Base-by-base conservation (phyloP, 805 yeast species). In the Nakazawaea wyomingensis region DNA sequence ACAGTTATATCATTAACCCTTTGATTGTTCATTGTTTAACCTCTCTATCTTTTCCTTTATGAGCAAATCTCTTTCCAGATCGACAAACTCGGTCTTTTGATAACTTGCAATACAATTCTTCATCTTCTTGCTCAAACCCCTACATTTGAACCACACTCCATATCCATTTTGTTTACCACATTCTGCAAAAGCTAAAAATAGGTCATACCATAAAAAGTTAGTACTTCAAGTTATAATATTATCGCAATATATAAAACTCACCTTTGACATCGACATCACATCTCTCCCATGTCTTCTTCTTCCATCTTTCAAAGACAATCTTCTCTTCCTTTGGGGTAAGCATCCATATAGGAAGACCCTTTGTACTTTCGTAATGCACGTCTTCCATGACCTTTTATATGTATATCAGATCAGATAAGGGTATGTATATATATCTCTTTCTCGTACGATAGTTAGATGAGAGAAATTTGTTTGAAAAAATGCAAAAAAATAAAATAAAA, bases 241-340 rank as follows among this genome's bases (percentile, higher is more conserved):
- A 20, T 17, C 14, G 4, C 8, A 24, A 24, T 9, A 24, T 10
- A 5, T 11, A n/a, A 18, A 17, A 48, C 59, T 41, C 66, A 51
- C 79, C 74, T 45, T 75, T 82, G 27, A 90, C 96, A 37, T 69
- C 63, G 16, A 73, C 82, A 52, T 80, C 86, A 57, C 95, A 85
- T 44, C 64, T 59, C 35, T 74, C 71, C 66, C 84, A 84, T 0
- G 91, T 76, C 54, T 69, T 69, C 45, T 66, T 72, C 58, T 84
- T 77, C 81, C 90, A 79, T 53, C 85, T 74, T 51, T 74, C 78
- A 54, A 85, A 77, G 28, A 83, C 80, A 46, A 78, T 74, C 60
- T 79, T 80, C 56, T 85, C 95, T 57, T 85, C 93, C 49, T 71
- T 73, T 11, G 93, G 91, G 0, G 86, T 75, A 18, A 85, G 65